A percentile compares a stretch with the other conserved stretches of the same genome.
Conservation (phyloP, 148 eudicot genomes). For the Cornus florida region DNA sequence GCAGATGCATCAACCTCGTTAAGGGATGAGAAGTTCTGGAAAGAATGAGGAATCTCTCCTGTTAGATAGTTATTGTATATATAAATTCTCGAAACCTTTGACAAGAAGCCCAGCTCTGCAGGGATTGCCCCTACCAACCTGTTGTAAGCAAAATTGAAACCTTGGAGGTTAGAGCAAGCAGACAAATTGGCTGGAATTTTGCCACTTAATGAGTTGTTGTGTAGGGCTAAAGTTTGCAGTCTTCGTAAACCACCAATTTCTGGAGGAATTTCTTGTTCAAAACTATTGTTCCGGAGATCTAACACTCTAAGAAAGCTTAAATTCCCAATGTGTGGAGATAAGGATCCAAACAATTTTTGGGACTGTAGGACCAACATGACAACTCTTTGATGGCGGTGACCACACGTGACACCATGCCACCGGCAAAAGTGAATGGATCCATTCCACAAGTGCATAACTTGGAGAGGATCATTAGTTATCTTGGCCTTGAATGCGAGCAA, state of each 20-base stretch:
- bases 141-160: background rate
- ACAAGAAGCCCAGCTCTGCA: background rate
- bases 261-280: background rate
- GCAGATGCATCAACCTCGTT: background rate
- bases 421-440: background rate
- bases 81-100: background rate
- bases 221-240: background rate
- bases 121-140: background rate
- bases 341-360: background rate
- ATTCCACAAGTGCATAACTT: background rate
- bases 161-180: background rate
- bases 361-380: background rate
- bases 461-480: background rate
- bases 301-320: background rate
- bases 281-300: background rate
- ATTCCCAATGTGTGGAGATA: background rate
- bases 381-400: background rate
- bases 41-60: conserved; percentile 5
- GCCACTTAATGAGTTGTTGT: background rate
- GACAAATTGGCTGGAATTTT: background rate
- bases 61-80: conserved; percentile 18
- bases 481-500: background rate
- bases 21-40: conserved; percentile 13
- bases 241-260: background rate
- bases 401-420: background rate